Conservation (phyloP, 1,139 yeast genomes). For the Geotrichum klebahnii region DNA sequence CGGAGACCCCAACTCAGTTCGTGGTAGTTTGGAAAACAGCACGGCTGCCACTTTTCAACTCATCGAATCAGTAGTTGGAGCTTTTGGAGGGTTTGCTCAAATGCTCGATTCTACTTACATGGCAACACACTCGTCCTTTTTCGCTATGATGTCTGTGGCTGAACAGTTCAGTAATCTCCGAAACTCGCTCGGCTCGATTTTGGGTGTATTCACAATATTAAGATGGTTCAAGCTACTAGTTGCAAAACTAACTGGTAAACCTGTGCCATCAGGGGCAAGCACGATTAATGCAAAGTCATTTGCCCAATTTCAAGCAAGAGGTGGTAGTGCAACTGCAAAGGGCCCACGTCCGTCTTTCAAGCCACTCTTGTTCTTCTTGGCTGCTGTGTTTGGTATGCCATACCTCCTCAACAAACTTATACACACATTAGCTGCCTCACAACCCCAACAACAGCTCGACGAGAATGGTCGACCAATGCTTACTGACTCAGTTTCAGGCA, state of each 20-base stretch:
- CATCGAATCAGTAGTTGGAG: conserved; percentile 87
- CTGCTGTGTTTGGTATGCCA: conserved; percentile 91
- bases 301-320: conserved; percentile 52
- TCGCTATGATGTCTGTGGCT: conserved; percentile 92
- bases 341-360: conserved; percentile 64
- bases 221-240: conserved; percentile 52
- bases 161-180: conserved; percentile 87
- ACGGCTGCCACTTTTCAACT: conserved; percentile 93
- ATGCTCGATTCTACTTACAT: conserved; percentile 96
- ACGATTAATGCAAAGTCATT: conserved; percentile 63
- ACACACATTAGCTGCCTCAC: conserved; percentile 52
- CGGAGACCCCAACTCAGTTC: conserved; percentile 24
- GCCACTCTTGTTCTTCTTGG: conserved; percentile 76
- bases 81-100: conserved; percentile 95
- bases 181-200: conserved; percentile 76
- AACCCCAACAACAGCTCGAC: conserved; percentile 44
- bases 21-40: conserved; percentile 37
- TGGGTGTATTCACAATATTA: conserved; percentile 81
- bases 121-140: conserved; percentile 95
- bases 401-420: conserved; percentile 72
- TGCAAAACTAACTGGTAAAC: conserved; percentile 31
- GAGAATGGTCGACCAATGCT: conserved; percentile 18
- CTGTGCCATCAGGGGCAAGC: conserved; percentile 32
- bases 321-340: conserved; percentile 26
- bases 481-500: conserved; percentile 9